Evolutionary conservation across 768 basidiomycete genomes (phyloP).

Genomic region (Mrakia gelida): DNA sequence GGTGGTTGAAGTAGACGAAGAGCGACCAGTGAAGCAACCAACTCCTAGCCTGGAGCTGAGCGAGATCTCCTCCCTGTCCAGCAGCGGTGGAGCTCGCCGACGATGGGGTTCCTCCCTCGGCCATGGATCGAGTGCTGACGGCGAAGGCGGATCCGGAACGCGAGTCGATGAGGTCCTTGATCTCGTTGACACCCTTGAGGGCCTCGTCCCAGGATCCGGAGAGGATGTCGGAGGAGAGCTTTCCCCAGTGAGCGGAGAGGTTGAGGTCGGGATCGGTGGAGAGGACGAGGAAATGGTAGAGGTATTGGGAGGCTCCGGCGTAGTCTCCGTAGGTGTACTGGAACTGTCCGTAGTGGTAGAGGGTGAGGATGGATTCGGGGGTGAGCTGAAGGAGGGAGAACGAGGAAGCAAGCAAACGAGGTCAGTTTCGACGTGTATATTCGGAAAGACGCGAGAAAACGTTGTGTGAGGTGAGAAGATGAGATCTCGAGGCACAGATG

Average conservation of each 20-base stretch:
- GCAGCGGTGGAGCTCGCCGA: constrained; percentile 41
- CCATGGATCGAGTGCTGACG: constrained; percentile 12
- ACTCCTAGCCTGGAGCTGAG: constrained; percentile 86
- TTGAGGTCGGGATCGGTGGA: constrained; percentile 90
- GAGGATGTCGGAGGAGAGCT: constrained; percentile 93
- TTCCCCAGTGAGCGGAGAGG: constrained; percentile 97
- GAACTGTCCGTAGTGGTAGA: constrained; percentile 98
- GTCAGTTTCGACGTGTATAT: background rate
- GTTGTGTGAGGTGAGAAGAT: too few relatives aligned
- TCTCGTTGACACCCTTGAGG: constrained; percentile 86
- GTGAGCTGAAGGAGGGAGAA: constrained; percentile 59
- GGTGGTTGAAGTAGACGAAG: constrained; percentile 97
- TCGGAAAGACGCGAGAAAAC: background rate
- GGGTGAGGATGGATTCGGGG: constrained; percentile 85
- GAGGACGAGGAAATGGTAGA: constrained; percentile 97
- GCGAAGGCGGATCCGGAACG: constrained; percentile 48
- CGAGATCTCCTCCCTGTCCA: constrained; percentile 51
- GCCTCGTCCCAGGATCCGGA: constrained; percentile 94
- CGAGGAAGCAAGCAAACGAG: background rate
- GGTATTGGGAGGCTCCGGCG: constrained; percentile 90
- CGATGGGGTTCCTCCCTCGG: constrained; percentile 44
- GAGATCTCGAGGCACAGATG: too few relatives aligned
- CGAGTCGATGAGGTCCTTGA: constrained; percentile 88
- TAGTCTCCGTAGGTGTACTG: constrained; percentile 99
- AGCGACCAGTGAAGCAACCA: constrained; percentile 98